phyloP scores from a whole-genome alignment of 75 land plant species.

The Pinus taeda region DNA sequence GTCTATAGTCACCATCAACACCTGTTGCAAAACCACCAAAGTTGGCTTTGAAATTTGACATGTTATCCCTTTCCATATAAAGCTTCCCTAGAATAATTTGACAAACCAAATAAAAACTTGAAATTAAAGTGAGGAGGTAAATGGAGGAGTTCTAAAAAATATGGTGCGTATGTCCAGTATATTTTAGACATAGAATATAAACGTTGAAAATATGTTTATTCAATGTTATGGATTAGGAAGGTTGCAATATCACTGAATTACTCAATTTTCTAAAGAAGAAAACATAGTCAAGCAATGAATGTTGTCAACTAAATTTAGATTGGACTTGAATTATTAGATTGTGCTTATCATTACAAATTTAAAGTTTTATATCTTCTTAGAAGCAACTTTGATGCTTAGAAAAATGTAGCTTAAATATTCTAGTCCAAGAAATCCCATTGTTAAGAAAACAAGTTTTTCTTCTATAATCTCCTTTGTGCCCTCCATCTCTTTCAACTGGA shows the following conservation, averaged over 20 bases:
- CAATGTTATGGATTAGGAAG: neutral
- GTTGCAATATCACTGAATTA: neutral
- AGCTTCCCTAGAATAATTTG: slow-evolving; percentile 84
- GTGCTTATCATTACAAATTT: neutral
- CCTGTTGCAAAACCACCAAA: slow-evolving; percentile 78
- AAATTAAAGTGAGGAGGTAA: neutral
- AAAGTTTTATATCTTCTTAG: neutral
- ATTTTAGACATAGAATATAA: neutral
- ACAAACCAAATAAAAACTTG: neutral
- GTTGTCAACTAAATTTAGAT: neutral
- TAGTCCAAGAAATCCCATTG: slow-evolving; percentile 98
- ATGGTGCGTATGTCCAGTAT: neutral
- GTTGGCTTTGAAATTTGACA: slow-evolving; percentile 89
- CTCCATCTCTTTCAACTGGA: slow-evolving; percentile 65
- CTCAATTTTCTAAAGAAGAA: neutral
- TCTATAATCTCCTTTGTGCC: slow-evolving; percentile 82
- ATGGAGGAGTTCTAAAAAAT: neutral
- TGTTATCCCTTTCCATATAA: slow-evolving; percentile 68
- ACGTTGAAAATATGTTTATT: neutral
- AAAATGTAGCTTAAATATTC: slow-evolving; percentile 57
- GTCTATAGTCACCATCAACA: slow-evolving; percentile 86
- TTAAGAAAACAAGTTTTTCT: slow-evolving; percentile 85
- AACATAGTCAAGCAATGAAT: neutral
- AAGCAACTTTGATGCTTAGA: neutral
- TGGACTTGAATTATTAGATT: neutral